Base-by-base conservation (phyloP, 441 rosid species). In the Arabidopsis lyrata region DNA sequence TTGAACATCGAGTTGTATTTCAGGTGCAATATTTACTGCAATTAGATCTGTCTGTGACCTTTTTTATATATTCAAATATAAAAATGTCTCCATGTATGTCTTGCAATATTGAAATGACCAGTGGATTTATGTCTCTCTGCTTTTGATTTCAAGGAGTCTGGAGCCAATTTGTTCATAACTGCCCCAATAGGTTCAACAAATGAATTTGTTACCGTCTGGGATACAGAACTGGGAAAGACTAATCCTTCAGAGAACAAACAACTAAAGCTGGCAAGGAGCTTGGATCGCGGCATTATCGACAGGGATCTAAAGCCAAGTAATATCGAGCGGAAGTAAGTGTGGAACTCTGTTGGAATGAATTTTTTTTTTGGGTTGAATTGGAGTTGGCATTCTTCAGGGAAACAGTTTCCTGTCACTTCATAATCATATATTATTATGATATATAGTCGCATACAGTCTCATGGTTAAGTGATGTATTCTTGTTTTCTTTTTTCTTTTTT, bases 231-330 rank as follows among this genome's bases (percentile, higher is more conserved):
- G 66, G 98, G 98, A 78, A 93, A 74, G 87, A 82, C 83, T 71
- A 93, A 93, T 84, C 99, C 97, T 18, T 90, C 97, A 24, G 98
- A 95, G 86, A 94, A 91, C 84, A 95, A 95, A 86, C 97, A 95
- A 80, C 80, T 95, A 57, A 95, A 95, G 87, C 85, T 95, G 59
- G 99, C 99, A 22, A 90, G 99, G 84, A 93, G 99, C 86, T 82
- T 95, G 81, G 86, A 92, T 54, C 95, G 97, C 75, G 97, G 97
- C 66, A 93, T 91, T 65, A 95, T 93, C 71, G 97, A 95, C 82
- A 93, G 94, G 87, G 98, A 95, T 86, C 91, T 95, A 79, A 95
- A 93, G 82, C 99, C 99, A 59, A 93, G 97, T 72, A 36, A 66
- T 69, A 78, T 77, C 11, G 98, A 93, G 75, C 83, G 97, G 61